These are phyloP conservation scores for Lodderomyces metapsilosis DNA, from an alignment of 1,139 yeast species.

Conservation along the genomic window DNA sequence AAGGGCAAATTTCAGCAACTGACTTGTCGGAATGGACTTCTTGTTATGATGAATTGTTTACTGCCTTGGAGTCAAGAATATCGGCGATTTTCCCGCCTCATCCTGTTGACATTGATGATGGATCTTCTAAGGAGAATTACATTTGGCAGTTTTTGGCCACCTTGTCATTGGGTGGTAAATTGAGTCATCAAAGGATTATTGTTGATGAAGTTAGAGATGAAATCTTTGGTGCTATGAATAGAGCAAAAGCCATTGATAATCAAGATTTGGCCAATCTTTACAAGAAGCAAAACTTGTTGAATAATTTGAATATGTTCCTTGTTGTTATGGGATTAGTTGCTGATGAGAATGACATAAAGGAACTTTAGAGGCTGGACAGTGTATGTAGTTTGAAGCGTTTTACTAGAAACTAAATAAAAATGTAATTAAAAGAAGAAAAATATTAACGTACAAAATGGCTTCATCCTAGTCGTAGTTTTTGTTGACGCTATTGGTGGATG, in stretches of 20 bases:
- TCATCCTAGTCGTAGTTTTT: not conserved
- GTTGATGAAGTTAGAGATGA: slow-evolving; percentile 95
- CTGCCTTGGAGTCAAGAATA: slow-evolving; percentile 75
- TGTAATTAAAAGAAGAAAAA: not conserved
- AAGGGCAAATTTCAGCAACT: slow-evolving; percentile 58
- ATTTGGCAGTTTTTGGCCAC: slow-evolving; percentile 98
- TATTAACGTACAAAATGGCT: not conserved
- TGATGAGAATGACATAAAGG: slow-evolving; percentile 61
- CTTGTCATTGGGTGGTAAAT: slow-evolving; percentile 85
- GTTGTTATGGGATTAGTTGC: slow-evolving; percentile 97
- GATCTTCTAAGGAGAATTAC: slow-evolving; percentile 58
- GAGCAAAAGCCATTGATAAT: slow-evolving; percentile 68
- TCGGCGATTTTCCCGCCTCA: slow-evolving; percentile 81
- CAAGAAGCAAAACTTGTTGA: slow-evolving; percentile 64
- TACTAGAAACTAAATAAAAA: not conserved
- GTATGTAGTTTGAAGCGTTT: not conserved
- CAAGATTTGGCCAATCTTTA: slow-evolving; percentile 54
- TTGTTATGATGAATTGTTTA: slow-evolving; percentile 80
- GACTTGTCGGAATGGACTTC: slow-evolving; percentile 73
- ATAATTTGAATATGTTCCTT: slow-evolving; percentile 85
- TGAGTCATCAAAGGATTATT: slow-evolving; percentile 89
- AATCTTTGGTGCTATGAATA: slow-evolving; percentile 83
- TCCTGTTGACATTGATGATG: slow-evolving; percentile 57
- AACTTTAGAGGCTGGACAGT: slow-evolving; percentile 28
- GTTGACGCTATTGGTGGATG: not conserved